phyloP scores from a whole-genome alignment of 805 yeast species.

The Starmerella bombi region DNA sequence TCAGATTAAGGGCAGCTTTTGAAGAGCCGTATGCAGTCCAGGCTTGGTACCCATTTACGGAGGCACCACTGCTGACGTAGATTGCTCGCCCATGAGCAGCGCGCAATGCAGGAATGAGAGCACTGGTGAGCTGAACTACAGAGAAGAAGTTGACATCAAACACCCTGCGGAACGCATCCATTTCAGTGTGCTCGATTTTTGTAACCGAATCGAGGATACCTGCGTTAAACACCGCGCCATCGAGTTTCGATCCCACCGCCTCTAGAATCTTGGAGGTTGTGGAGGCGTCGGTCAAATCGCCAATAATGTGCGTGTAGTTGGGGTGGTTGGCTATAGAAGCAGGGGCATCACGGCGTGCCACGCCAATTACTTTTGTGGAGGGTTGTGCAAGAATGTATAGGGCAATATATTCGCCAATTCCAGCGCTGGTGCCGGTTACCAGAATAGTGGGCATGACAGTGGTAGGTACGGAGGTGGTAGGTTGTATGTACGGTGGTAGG shows the following conservation, averaged over 20 bases:
- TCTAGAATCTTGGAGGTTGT: constrained; percentile 26
- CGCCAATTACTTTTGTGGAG: constrained; percentile 43
- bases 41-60: constrained; percentile 46
- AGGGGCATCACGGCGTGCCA: constrained; percentile 51
- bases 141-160: constrained; percentile 73
- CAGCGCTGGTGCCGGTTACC: constrained; percentile 23
- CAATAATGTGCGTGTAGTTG: constrained; percentile 30
- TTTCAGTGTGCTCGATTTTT: constrained; percentile 33
- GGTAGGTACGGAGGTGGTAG: too few relatives aligned
- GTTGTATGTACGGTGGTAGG: too few relatives aligned
- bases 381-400: constrained; percentile 34
- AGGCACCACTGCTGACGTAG: constrained; percentile 86
- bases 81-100: constrained; percentile 48
- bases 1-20: constrained; percentile 80
- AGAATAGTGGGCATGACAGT: constrained; percentile 15
- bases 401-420: constrained; percentile 66
- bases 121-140: constrained; percentile 44
- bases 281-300: constrained; percentile 39
- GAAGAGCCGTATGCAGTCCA: constrained; percentile 92
- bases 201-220: constrained; percentile 70
- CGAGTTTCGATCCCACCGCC: constrained; percentile 26
- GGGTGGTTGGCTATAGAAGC: constrained; percentile 30
- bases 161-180: constrained; percentile 45
- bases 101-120: constrained; percentile 38
- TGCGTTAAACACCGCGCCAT: constrained; percentile 50